Evolutionary conservation across 1,139 yeast genomes (phyloP), one percentile per base, ranked within the genome.

Genomic region (Pichia sp.): DNA sequence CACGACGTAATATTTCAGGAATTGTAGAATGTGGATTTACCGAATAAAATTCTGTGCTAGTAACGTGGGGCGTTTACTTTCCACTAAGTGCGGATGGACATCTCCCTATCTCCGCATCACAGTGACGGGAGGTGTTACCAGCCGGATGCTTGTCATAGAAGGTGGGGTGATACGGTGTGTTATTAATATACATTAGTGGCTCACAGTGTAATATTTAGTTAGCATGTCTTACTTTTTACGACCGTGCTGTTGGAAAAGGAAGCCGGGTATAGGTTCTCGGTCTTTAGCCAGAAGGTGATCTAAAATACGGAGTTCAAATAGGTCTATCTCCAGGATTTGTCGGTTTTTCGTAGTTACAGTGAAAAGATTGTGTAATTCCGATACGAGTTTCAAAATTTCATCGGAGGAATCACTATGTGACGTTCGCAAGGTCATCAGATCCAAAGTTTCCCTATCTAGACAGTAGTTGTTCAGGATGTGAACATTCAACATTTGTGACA

Each of bases 401-500:
- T 11, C 15, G 30, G 14, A 7, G 9, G 24, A 22, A 22, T 22
- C 30, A 5, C 14, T 26, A 6, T 14, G 14, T 26, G 17, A 6
- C 30, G 30, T 7, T 26, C 10, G 18, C 14, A 11, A 14, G 10
- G 14, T n/a, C 5, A 42, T 35, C 24, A 40, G 21, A 9, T 32
- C 31, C 7, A 43, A 28, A 1, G 44, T 43, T 7, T 41, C 40
- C 9, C 20, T 36, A 18, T 41, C 44, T 6, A 43, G 5, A 6
- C 40, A 20, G 14, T 38, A 43, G 4, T 30, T 35, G 18, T 41
- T 15, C 4, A 43, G 12, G 8, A 43, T 4, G 9, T 34, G 21
- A 8, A 8, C 4, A 7, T 23, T 15, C 5, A 39, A 8, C 4
- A 28, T 2, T 4, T 35, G 25, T 4, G 30, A 19, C 20, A 43